A percentile compares a stretch with the other conserved stretches of the same genome.
Conservation (phyloP, 2,329 filamentous ascomycete genomes). For the Dactylellina haptotyla region DNA sequence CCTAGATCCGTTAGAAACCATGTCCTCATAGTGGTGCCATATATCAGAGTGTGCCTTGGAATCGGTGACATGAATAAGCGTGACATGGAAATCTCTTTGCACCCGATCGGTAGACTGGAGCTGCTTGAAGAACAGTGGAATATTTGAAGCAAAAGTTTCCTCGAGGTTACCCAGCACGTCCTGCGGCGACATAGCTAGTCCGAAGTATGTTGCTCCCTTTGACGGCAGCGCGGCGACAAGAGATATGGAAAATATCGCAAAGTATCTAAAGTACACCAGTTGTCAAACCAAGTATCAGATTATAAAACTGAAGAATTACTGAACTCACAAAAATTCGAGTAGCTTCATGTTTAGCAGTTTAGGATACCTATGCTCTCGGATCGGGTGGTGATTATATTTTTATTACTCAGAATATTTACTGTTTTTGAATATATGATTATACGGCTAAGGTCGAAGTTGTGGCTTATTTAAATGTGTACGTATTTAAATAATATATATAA, state of each 20-base stretch:
- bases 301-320: not conserved
- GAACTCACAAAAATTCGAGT: conserved; percentile 4
- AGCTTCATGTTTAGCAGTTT: conserved; percentile 24
- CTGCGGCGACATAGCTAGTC: not conserved
- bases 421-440: no score
- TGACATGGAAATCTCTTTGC: conserved; percentile 90
- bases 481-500: no score
- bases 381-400: no score
- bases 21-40: conserved; percentile 75
- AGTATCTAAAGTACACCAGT: not conserved
- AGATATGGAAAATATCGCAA: conserved; percentile 3
- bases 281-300: not conserved
- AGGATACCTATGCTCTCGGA: no score
- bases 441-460: no score
- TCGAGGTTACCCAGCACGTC: not conserved
- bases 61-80: conserved; percentile 82
- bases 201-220: conserved; percentile 3
- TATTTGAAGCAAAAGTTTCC: conserved; percentile 59
- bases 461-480: no score
- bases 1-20: conserved; percentile 71
- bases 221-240: not conserved
- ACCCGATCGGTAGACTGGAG: conserved; percentile 78
- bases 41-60: conserved; percentile 72
- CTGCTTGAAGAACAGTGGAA: conserved; percentile 76
- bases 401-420: no score